Conservation (phyloP, 129 eudicot species). For the Tagetes erecta region DNA sequence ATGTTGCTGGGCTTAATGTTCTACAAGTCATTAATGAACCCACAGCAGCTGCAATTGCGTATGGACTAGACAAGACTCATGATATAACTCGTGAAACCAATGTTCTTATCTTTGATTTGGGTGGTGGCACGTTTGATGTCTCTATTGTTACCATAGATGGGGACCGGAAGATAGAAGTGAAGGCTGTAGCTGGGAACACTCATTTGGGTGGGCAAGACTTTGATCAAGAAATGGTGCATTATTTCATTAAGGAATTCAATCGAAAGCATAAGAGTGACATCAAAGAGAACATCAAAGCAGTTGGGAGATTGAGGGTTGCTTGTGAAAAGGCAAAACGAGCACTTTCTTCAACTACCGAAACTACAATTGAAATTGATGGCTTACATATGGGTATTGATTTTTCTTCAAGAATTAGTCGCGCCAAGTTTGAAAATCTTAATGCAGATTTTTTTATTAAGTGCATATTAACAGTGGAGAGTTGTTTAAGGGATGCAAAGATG, state of each 20-base stretch:
- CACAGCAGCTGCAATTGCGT: constrained; percentile 46
- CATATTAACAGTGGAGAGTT: constrained; percentile 5
- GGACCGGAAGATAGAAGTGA: constrained; percentile 13
- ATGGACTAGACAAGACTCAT: constrained; percentile 26
- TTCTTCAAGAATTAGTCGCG: constrained; percentile 15
- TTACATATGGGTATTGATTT: constrained; percentile 24
- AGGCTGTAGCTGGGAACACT: constrained; percentile 43
- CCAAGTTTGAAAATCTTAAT: constrained; percentile 23
- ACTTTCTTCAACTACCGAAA: constrained; percentile 37
- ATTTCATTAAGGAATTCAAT: constrained; percentile 43
- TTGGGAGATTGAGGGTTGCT: constrained; percentile 55
- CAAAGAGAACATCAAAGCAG: constrained; percentile 38
- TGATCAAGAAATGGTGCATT: constrained; percentile 40
- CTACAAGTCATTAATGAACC: constrained; percentile 47
- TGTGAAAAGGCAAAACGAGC: constrained; percentile 52
- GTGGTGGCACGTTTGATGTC: constrained; percentile 18
- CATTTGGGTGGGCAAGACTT: constrained; percentile 53
- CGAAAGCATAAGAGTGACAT: constrained; percentile 36
- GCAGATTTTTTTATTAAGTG: constrained; percentile 12
- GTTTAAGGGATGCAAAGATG: constrained; percentile 22
- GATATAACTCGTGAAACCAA: constrained; percentile 17
- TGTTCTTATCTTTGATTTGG: constrained; percentile 30
- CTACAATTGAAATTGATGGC: constrained; percentile 18
- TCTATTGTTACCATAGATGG: constrained; percentile 11
- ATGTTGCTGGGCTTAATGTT: constrained; percentile 45